A percentile compares a stretch with the other conserved stretches of the same genome.
Evolutionary conservation across 352 stramenopile species (phyloP).

Genomic region (Plasmopara viticola): DNA sequence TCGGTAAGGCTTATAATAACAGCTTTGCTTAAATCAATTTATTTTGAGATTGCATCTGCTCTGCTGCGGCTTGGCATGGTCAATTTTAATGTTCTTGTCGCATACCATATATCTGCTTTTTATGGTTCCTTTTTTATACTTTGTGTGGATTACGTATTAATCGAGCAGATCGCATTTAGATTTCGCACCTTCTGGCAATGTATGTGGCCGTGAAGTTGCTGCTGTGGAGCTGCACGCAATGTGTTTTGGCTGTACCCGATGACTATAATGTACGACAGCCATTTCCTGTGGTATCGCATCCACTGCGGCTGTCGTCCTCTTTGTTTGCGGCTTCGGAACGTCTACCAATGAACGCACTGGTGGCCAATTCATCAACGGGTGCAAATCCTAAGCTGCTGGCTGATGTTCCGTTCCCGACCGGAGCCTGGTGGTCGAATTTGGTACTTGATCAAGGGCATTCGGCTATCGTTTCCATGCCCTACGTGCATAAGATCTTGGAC

Average conservation of each 20-base stretch:
- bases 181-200: too few species aligned
- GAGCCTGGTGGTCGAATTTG: slow-evolving; percentile 79
- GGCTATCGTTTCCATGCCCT: slow-evolving; percentile 60
- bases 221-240: slow-evolving; percentile 14
- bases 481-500: slow-evolving; percentile 47
- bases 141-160: too few species aligned
- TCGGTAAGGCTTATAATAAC: too few species aligned
- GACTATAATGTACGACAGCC: slow-evolving; percentile 30
- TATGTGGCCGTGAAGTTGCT: slow-evolving; percentile 2
- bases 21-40: too few species aligned
- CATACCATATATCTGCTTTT: too few species aligned
- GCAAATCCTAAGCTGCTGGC: slow-evolving; percentile 19
- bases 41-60: too few species aligned
- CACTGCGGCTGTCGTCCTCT: slow-evolving; percentile 38
- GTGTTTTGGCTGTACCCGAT: slow-evolving; percentile 8
- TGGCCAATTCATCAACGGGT: slow-evolving; percentile 6
- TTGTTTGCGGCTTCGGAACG: slow-evolving; percentile 50
- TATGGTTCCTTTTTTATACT: too few species aligned
- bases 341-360: slow-evolving; percentile 18
- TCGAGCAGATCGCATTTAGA: too few species aligned
- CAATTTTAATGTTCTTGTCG: too few species aligned
- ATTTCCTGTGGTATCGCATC: slow-evolving; percentile 45
- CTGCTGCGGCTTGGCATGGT: too few species aligned
- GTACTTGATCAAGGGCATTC: slow-evolving; percentile 58
- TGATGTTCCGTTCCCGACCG: slow-evolving; percentile 68